Percentiles rank a stretch among this genome's conserved stretches.
Evolutionary conservation across 129 eudicot genomes (phyloP).

Genomic region (Scalesia atractyloides): DNA sequence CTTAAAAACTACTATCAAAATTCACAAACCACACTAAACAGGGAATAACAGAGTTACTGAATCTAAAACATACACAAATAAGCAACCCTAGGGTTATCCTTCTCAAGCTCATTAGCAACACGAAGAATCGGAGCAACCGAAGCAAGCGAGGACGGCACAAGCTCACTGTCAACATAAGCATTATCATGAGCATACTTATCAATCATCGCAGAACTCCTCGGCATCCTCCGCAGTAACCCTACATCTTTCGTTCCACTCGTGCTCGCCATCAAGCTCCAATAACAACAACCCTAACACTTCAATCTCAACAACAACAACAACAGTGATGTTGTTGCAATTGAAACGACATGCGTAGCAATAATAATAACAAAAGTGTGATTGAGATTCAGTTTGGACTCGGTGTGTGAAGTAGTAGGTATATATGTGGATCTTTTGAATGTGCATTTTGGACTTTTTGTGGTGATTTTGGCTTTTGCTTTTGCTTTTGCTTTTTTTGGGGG

Average conservation of each 20-base stretch:
- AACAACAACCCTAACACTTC: conserved; percentile 6
- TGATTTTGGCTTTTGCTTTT: conserved; percentile 27
- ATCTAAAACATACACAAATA: conserved; percentile 61
- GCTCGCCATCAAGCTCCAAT: conserved; percentile 66
- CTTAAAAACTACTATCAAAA: not conserved
- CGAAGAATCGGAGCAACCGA: conserved; percentile 86
- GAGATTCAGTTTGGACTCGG: conserved; percentile 11
- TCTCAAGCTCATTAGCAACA: conserved; percentile 82
- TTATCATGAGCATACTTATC: conserved; percentile 53
- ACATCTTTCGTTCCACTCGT: conserved; percentile 70
- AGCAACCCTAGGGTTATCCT: conserved; percentile 89
- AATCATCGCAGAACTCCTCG: conserved; percentile 48
- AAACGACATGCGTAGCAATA: not conserved
- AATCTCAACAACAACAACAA: not conserved
- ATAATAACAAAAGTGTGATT: not conserved
- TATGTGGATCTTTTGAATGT: conserved; percentile 34
- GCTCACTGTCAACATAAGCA: conserved; percentile 72
- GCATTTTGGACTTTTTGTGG: conserved; percentile 21
- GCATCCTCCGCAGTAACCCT: conserved; percentile 47
- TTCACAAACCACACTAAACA: not conserved
- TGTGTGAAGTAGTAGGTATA: conserved; percentile 22
- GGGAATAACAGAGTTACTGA: not conserved
- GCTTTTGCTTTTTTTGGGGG: conserved; percentile 32
- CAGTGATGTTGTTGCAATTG: not conserved
- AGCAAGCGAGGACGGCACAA: conserved; percentile 90